Evolutionary conservation across 768 basidiomycete species (phyloP).

Genomic region (Tulasnella sp.): DNA sequence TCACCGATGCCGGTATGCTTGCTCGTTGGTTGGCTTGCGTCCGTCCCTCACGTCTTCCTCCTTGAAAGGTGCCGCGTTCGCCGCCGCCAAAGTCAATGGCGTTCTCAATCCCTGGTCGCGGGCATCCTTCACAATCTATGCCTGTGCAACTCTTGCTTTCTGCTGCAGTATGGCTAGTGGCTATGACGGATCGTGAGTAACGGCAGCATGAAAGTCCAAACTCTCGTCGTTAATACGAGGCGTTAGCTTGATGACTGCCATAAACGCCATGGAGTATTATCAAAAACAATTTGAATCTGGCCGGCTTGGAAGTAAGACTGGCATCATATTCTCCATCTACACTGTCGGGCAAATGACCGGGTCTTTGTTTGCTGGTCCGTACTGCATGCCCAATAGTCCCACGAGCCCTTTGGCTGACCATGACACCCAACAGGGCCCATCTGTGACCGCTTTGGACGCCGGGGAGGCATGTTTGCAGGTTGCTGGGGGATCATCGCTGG

Average conservation of each 20-base stretch:
- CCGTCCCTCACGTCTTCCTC: neutral
- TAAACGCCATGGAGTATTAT: conserved; percentile 16
- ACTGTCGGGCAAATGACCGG: conserved; percentile 22
- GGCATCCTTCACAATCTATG: conserved; percentile 8
- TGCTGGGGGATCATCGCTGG: conserved; percentile 21
- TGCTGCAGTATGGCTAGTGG: conserved; percentile 15
- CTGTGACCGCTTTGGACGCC: conserved; percentile 21
- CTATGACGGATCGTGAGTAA: conserved; percentile 8
- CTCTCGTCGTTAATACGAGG: no score
- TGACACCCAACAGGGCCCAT: conserved; percentile 13
- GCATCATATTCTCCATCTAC: conserved; percentile 16
- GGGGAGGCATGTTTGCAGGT: conserved; percentile 22
- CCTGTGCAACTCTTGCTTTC: conserved; percentile 5
- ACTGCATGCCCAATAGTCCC: neutral
- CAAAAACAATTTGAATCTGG: conserved; percentile 8
- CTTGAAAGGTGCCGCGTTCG: conserved; percentile 2
- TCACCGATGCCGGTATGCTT: neutral
- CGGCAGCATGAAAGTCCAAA: no score
- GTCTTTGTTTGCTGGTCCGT: conserved; percentile 19
- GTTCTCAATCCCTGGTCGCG: conserved; percentile 9
- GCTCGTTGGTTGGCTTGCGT: no score
- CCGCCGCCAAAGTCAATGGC: conserved; percentile 1
- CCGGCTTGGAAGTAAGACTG: conserved; percentile 6
- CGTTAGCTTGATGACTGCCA: conserved; percentile 8
- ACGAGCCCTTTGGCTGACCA: no score